Base-by-base conservation (phyloP, 2,329 filamentous ascomycete species). In the Exophiala phaeomuriformis region DNA sequence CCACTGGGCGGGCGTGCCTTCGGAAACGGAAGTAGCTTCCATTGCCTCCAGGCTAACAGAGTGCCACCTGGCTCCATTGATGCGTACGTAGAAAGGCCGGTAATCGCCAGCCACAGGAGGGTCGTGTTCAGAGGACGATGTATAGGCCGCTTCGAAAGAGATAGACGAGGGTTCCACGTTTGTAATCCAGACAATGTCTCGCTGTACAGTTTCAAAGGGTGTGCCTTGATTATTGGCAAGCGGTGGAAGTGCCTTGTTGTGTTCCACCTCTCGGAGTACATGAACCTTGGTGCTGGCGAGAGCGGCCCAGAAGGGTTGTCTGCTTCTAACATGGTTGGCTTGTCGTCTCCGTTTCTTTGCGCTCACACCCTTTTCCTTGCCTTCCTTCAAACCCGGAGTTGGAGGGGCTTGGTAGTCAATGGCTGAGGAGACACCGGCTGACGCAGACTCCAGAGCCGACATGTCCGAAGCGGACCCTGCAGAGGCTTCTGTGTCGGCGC, bases 231-330 rank as follows among this genome's bases (percentile, higher is more conserved):
- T 58, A 40, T 52, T 52, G 6, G 48, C 55, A 8, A 59, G 44
- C 35, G 51, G 55, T 31, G 60, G 58, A 19, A 60, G 57, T 49
- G 68, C 70, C 61, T 79, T 74, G 71, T 87, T 91, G 67, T 94
- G 81, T 71, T 90, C 86, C 64, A 88, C 88, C 71, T 90, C 90
- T 73, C 95, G 93, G 66, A 94, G 84, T 72, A 95, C 89, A 64
- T 93, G 91, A 68, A 96, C 90, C 77, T 96, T 96, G 66, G 90
- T 95, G 72, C 89, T 95, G 48, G 90, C 90, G 63, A 96, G 80
- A 45, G 90, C 90, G 60, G 90, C 89, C 90, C 90, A 96, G 61
- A 96, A 81, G 46, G 90, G 90, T 72, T 96, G 90, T 66, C 89
- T 84, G 68, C 89, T 88, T 69, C 90, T 80, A 62, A 95, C 89